Evolutionary conservation across 169 alveolate genomes (phyloP), one percentile per base, ranked within the genome.

Genomic region (Sarcocystis neurona): DNA sequence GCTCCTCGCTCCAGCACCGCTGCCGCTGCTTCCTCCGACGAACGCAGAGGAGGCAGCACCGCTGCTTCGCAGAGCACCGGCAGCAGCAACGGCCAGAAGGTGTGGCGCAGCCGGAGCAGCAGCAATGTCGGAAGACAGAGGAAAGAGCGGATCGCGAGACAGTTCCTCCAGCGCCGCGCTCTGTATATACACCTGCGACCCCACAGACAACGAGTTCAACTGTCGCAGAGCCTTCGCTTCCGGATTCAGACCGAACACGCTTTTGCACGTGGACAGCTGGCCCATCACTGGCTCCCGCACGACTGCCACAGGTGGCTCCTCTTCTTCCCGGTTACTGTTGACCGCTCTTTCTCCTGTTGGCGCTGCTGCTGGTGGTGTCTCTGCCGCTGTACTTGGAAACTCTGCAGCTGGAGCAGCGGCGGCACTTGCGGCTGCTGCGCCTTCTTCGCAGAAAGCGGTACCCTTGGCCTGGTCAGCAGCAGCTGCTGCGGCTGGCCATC

Each of bases 161-260:
- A 63, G 30, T 39, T 72, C 56, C 34, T 85, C 90, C 30, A 85
- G 50, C 43, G 48, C 90, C 27, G n/a, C 84, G 34, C 30, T 37
- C 53, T 85, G 90, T 20, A 85, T 27, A 37, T 66, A 85, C 75
- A 85, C 90, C 56, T 84, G 84, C 30, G 79, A 44, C 0, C 90
- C 90, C 10, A 41, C 84, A 18, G 77, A 72, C 41, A 85, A 75
- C 44, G 44, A 85, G 44, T 85, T 85, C 60, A 85, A 37, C 82
- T 85, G 90, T 0, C 90, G 84, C 63, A 85, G 58, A 0, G 34
- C 84, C 84, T 85, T 85, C 75, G 77, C 66, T 23, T 85, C 90
- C 15, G 90, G 90, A 44, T 85, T 85, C 44, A 68, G 70, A 0
- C 84, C 90, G 15, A 85, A 74, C 60, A 85, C 82, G n/a, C n/a